Evolutionary conservation across 1,284 basidiomycete species (phyloP).

Genomic region (Ustilago hordei): DNA sequence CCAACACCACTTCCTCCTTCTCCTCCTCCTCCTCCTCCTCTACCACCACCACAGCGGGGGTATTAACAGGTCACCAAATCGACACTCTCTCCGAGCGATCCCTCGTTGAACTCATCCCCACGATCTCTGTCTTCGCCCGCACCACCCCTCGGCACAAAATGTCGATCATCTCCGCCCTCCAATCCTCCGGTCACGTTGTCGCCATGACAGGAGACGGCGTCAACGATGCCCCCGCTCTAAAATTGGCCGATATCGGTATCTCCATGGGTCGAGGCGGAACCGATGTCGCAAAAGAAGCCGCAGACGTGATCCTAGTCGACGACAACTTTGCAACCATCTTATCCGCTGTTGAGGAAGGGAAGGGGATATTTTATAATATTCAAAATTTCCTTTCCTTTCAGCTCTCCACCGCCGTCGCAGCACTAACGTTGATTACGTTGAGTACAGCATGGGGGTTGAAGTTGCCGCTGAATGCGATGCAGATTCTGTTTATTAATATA

Average conservation of each 20-base stretch:
- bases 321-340: conserved; percentile 96
- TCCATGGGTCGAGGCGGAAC: conserved; percentile 97
- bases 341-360: conserved; percentile 92
- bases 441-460: conserved; percentile 88
- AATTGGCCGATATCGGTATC: conserved; percentile 97
- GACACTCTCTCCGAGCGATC: conserved; percentile 80
- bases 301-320: conserved; percentile 95
- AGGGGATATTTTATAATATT: conserved; percentile 98
- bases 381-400: conserved; percentile 98
- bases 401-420: conserved; percentile 93
- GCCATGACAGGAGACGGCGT: conserved; percentile 99
- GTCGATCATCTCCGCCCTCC: conserved; percentile 93
- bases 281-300: conserved; percentile 97
- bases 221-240: conserved; percentile 95
- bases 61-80: conserved; percentile 86
- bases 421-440: conserved; percentile 91
- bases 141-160: conserved; percentile 97
- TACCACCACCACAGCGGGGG: conserved; percentile 64
- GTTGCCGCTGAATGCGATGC: conserved; percentile 97
- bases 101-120: conserved; percentile 83
- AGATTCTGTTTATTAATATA: conserved; percentile 98
- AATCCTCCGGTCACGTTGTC: conserved; percentile 86
- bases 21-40: conserved; percentile 12
- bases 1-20: conserved; percentile 1
- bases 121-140: conserved; percentile 88